A percentile compares a stretch with the other conserved stretches of the same genome.
Conservation (phyloP, 139 green algal species). For the Chlamydomonas urium region DNA sequence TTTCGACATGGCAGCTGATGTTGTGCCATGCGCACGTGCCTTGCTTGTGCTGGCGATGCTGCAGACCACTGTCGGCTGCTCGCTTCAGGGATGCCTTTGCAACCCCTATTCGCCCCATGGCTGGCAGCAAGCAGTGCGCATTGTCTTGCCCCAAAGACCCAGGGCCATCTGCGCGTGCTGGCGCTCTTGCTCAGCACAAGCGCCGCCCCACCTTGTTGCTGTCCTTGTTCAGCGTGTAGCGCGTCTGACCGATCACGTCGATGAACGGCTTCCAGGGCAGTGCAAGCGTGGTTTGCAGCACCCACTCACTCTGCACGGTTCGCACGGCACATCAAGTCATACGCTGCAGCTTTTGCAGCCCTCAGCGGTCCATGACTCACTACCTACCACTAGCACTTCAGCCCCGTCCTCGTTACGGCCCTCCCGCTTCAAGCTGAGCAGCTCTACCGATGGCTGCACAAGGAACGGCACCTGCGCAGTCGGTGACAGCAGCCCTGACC, state of each 20-base stretch:
- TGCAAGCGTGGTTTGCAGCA: constrained; percentile 36
- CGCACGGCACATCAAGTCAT: too few species aligned
- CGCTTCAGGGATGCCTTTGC: background rate
- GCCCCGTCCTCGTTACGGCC: background rate
- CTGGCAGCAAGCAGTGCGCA: background rate
- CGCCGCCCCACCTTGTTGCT: constrained; percentile 21
- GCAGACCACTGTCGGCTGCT: background rate
- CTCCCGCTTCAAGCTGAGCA: constrained; percentile 3
- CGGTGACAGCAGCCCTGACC: too few species aligned
- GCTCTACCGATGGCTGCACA: constrained; percentile 27
- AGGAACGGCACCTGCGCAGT: constrained; percentile 56
- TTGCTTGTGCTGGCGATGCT: background rate
- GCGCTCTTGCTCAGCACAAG: background rate
- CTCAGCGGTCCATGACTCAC: too few species aligned
- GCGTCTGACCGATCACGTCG: constrained; percentile 40
- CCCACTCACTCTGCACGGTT: constrained; percentile 43
- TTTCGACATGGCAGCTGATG: background rate
- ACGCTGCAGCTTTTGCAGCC: too few species aligned
- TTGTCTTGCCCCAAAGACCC: background rate
- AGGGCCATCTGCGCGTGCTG: background rate
- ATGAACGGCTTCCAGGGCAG: constrained; percentile 59
- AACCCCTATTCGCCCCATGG: background rate
- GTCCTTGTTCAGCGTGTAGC: constrained; percentile 44
- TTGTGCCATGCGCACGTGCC: background rate
- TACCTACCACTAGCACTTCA: constrained; percentile 9